phyloP scores from a whole-genome alignment of 179 eudicot genomes.

The Silene coronaria region DNA sequence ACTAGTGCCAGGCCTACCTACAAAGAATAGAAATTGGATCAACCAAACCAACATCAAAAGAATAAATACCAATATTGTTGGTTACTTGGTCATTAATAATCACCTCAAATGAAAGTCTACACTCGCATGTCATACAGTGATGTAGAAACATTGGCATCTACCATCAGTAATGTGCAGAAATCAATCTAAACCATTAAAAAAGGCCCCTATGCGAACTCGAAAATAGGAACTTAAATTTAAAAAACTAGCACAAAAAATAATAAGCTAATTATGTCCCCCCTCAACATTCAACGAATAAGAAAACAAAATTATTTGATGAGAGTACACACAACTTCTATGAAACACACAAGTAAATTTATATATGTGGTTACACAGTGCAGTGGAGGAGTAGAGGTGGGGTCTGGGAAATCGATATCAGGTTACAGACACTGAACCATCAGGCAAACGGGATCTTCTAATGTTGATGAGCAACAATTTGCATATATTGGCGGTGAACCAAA shows the following conservation, averaged over 20 bases:
- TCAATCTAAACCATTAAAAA: not conserved
- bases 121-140: not conserved
- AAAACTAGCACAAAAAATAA: not conserved
- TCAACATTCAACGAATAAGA: too few relatives aligned
- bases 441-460: too few relatives aligned
- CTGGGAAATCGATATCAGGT: too few relatives aligned
- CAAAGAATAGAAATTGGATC: slow-evolving; percentile 4
- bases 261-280: not conserved
- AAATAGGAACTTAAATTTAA: not conserved
- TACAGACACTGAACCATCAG: too few relatives aligned
- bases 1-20: slow-evolving; percentile 92
- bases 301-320: too few relatives aligned
- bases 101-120: not conserved
- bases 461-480: too few relatives aligned
- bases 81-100: not conserved
- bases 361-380: too few relatives aligned
- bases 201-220: not conserved
- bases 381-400: too few relatives aligned
- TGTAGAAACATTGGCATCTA: not conserved
- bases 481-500: too few relatives aligned
- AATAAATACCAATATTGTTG: slow-evolving; percentile 6
- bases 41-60: not conserved
- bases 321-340: too few relatives aligned
- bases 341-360: too few relatives aligned
- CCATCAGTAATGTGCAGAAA: not conserved